Base-by-base conservation (phyloP, 306 rosid species). In the Spatholobus suberectus region DNA sequence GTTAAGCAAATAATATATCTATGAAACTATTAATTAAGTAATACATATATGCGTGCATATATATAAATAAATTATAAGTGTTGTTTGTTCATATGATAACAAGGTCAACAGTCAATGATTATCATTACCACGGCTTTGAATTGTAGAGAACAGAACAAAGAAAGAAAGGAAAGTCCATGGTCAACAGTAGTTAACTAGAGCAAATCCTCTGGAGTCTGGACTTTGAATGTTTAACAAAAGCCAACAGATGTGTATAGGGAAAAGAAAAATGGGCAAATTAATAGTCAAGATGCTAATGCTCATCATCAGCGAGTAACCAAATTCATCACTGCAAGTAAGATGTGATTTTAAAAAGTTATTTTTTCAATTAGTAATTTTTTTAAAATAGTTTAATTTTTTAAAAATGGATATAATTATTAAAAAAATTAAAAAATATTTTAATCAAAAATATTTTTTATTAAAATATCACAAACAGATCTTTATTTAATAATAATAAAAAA, bases 121-220 rank as follows among this genome's bases (percentile, higher is more conserved):
- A 5, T 41, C 38, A 32, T 6, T 49, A 18, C 18, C 79, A 46
- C 21, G 27, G 51, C 38, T 80, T 59, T 62, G 38, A 65, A 47
- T 29, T 34, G 40, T 8, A 78, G 21, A 13, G 2, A 38, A 18
- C 1, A 38, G 18, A 68, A 38, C 5, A 68, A 10, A 52, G 4
- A 1, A 41, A 41, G 11, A 8, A 15, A 37, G 11, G 3, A 26
- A 69, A 23, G 58, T 77, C 80, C 37, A 72, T 43, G 38, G 71
- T 78, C 84, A 84, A 73, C 73, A 79, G 57, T 73, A 41, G 54
- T 2, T 51, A 51, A 38, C 83, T 63, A 40, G 70, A 61, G 43
- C 58, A 63, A 58, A 46, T 5, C 24, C 12, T 20, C 27, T 35
- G n/a, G n/a, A n/a, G n/a, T n/a, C n/a, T n/a, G 55, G 8, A 29